Conservation (phyloP, 306 rosid species). For the Astragalus membranaceus region DNA sequence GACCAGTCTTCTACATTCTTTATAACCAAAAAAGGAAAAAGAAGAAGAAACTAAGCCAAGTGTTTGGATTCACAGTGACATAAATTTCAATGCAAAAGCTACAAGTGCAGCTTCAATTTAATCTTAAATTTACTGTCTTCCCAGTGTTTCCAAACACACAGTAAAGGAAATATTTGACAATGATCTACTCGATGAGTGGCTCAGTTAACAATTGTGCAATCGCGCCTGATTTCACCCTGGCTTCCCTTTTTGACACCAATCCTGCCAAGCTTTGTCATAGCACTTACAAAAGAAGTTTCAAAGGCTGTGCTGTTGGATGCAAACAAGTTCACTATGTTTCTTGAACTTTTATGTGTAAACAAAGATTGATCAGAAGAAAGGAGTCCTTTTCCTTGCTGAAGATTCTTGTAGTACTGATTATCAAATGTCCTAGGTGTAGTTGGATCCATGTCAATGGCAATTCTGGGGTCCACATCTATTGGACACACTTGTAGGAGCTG, state of each 20-base stretch:
- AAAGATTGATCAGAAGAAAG: constrained; percentile 71
- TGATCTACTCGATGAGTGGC: background rate
- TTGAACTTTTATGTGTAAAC: constrained; percentile 51
- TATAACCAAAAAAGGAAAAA: too few species aligned
- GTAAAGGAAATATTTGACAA: background rate
- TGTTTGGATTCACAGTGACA: too few species aligned
- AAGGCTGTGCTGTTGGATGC: constrained; percentile 64
- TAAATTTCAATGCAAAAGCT: too few species aligned
- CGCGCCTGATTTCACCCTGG: constrained; percentile 58
- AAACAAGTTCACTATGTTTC: constrained; percentile 51
- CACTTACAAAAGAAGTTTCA: constrained; percentile 48
- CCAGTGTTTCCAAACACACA: too few species aligned
- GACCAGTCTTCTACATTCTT: background rate
- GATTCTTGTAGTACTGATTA: constrained; percentile 69
- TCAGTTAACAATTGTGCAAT: constrained; percentile 51
- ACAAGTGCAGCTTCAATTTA: too few species aligned
- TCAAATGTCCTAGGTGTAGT: constrained; percentile 50
- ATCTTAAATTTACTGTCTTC: too few species aligned
- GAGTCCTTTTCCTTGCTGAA: constrained; percentile 68
- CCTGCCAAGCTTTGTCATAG: constrained; percentile 71
- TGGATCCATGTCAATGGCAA: constrained; percentile 58
- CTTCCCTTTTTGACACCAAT: constrained; percentile 51
- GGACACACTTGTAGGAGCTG: constrained; percentile 53
- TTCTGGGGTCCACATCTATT: constrained; percentile 46
- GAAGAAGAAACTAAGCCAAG: too few species aligned